phyloP scores from a whole-genome alignment of 148 eudicot species.

The Fagopyrum tataricum region DNA sequence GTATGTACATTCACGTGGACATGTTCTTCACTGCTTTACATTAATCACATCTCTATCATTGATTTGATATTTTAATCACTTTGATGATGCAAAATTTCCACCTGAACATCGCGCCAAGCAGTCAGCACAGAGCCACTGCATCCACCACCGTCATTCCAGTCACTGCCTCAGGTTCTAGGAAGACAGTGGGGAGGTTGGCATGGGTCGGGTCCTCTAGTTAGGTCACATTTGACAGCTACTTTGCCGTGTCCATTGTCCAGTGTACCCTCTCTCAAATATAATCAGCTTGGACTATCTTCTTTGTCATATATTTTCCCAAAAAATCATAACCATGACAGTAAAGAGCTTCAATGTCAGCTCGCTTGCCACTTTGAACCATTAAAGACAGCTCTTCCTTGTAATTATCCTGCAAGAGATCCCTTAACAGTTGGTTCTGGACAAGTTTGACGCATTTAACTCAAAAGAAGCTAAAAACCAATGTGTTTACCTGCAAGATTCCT shows the following conservation, averaged over 20 bases:
- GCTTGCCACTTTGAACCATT: slow-evolving; percentile 66
- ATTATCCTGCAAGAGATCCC: slow-evolving; percentile 39
- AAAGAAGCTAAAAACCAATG: neutral
- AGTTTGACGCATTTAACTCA: neutral
- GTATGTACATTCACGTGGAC: slow-evolving; percentile 52
- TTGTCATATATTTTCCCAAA: slow-evolving; percentile 64
- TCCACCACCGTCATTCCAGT: slow-evolving; percentile 11
- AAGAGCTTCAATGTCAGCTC: slow-evolving; percentile 94
- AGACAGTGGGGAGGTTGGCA: slow-evolving; percentile 90
- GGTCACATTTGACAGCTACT: too few relatives aligned
- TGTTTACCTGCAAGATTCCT: slow-evolving; percentile 70
- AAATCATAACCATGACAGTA: slow-evolving; percentile 75
- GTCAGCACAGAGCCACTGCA: slow-evolving; percentile 39
- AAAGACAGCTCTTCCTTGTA: slow-evolving; percentile 76
- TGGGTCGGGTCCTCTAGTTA: too few relatives aligned
- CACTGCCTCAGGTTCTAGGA: slow-evolving; percentile 35
- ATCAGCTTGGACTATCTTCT: slow-evolving; percentile 76
- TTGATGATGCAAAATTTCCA: slow-evolving; percentile 49
- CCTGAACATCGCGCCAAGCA: slow-evolving; percentile 36
- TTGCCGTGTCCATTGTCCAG: neutral
- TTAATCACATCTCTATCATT: neutral
- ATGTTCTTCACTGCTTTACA: slow-evolving; percentile 57
- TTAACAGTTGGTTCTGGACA: neutral
- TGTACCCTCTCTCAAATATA: slow-evolving; percentile 35
- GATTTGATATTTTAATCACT: neutral